Conservation (phyloP, 805 yeast genomes). For the Myxozyma geophila region DNA sequence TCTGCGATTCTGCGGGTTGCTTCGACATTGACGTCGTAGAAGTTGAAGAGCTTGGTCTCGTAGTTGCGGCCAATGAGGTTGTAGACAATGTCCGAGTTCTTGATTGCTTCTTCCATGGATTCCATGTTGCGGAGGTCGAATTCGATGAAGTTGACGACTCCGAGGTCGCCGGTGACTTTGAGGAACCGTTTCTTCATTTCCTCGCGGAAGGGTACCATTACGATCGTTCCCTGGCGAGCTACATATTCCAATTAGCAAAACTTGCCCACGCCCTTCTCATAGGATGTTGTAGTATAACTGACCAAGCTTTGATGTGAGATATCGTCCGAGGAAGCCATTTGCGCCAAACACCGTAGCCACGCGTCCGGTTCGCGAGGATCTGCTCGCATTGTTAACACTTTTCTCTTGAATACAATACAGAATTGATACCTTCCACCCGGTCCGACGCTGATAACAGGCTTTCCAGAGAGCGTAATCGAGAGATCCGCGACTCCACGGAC, state of each 20-base stretch:
- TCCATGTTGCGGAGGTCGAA: constrained; percentile 78
- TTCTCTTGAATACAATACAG: background rate
- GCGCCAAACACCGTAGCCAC: constrained; percentile 90
- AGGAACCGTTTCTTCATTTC: constrained; percentile 76
- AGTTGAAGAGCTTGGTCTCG: constrained; percentile 68
- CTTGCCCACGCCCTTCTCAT: background rate
- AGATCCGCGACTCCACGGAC: constrained; percentile 41
- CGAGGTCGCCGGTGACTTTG: constrained; percentile 83
- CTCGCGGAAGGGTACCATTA: constrained; percentile 80
- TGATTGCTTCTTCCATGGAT: constrained; percentile 75
- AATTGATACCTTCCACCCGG: constrained; percentile 61
- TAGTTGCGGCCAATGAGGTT: constrained; percentile 78
- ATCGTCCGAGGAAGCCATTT: constrained; percentile 76
- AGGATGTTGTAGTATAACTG: background rate
- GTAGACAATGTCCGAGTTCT: constrained; percentile 80
- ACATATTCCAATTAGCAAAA: background rate
- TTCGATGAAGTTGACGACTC: constrained; percentile 83
- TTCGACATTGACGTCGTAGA: constrained; percentile 83
- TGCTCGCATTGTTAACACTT: background rate
- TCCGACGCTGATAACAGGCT: constrained; percentile 72
- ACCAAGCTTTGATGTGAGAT: constrained; percentile 63
- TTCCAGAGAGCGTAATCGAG: constrained; percentile 74
- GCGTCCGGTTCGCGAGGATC: constrained; percentile 81
- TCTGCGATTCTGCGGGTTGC: constrained; percentile 76
- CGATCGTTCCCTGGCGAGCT: constrained; percentile 80